Conservation (phyloP, 495 filamentous ascomycete genomes). For the Aspergillus hancockii region DNA sequence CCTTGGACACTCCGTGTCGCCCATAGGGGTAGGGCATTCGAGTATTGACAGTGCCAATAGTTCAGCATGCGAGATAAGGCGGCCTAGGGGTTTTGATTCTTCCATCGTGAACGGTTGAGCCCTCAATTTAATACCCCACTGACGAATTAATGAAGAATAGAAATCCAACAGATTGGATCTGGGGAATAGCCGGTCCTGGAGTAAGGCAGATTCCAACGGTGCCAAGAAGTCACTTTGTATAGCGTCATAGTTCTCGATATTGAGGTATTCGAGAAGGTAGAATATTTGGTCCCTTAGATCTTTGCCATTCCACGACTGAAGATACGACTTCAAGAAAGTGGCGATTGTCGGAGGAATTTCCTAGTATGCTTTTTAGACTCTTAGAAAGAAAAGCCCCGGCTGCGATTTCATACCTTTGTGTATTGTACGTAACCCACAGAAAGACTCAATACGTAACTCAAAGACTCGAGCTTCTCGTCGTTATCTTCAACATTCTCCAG, state of each 20-base stretch:
- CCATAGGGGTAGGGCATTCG: conserved; percentile 41
- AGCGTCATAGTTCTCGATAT: conserved; percentile 60
- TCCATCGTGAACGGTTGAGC: conserved; percentile 26
- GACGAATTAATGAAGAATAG: conserved; percentile 67
- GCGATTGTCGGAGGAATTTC: conserved; percentile 59
- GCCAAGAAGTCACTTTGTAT: conserved; percentile 45
- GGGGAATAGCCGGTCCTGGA: conserved; percentile 51
- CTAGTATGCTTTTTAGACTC: conserved; percentile 43
- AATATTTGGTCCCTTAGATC: conserved; percentile 61
- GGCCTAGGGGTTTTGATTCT: conserved; percentile 41
- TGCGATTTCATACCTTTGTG: conserved; percentile 57
- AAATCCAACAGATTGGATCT: conserved; percentile 62
- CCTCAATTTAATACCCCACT: conserved; percentile 60
- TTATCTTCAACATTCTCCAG: conserved; percentile 53
- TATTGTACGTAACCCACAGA: conserved; percentile 60
- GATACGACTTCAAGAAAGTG: conserved; percentile 62
- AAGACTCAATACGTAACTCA: conserved; percentile 53
- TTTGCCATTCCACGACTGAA: conserved; percentile 69
- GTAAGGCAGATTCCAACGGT: conserved; percentile 58
- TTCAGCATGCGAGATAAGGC: conserved; percentile 60
- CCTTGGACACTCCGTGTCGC: conserved; percentile 13
- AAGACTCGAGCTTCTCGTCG: conserved; percentile 44
- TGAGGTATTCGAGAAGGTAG: conserved; percentile 63
- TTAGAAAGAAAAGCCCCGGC: background rate
- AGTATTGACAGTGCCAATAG: conserved; percentile 62